Base-by-base conservation (phyloP, 768 basidiomycete species). In the Lentinula sp. region DNA sequence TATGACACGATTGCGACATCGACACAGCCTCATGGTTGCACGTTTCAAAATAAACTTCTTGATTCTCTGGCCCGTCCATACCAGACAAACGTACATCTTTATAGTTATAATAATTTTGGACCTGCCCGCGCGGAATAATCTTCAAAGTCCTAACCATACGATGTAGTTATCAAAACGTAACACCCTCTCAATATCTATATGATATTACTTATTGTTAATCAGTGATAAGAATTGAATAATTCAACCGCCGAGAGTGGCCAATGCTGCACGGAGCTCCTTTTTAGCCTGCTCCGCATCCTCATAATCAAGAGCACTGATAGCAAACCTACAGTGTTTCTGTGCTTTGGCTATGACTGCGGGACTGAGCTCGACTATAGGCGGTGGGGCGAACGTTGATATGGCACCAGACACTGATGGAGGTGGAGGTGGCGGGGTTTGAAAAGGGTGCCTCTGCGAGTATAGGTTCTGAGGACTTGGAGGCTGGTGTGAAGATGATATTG, bases 221-320 rank as follows among this genome's bases (percentile, higher is more conserved):
- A 39, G 37, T 39, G 37, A 39, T 39, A 13, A 39, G 8, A 13
- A 13, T 28, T 28, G 3, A 28, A 28, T 28, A 28, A 34, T 50
- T 73, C 68, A 83, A 4, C 77, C 86, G 23, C 85, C 89, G 21
- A 93, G 75, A 37, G 84, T 72, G 35, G 77, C 78, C 63, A 99
- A 73, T 13, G 96, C 96, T 39, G 82, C 78, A 65, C 83, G 79
- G 65, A 99, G 73, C 73, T 99, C 94, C 70, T 82, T 87, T 68
- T 83, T 81, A 16, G 96, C 96, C 66, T 91, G 90, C 64, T 90
- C 89, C 9, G 80, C 79, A 72, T 99, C 96, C 70, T 98, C 96
- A 70, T 95, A 98, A 69, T 98, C 94, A 59, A 99, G 77, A n/a
- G 97, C 86, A 34, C 91, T 93, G 61, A 98, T 92, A 6, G 96